phyloP scores from a whole-genome alignment of 108 stramenopile species.

The Chaetoceros tenuissimus region DNA sequence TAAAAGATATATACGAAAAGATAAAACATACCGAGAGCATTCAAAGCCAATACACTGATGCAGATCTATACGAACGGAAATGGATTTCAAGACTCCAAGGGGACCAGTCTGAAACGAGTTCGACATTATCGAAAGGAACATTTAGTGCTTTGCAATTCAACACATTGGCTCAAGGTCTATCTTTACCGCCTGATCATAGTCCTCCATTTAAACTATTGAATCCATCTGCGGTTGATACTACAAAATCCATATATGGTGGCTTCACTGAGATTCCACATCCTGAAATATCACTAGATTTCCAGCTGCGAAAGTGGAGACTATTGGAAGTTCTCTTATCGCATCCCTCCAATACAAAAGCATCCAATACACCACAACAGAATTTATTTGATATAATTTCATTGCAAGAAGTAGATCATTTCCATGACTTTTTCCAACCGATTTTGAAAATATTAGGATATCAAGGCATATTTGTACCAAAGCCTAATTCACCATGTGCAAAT shows the following conservation, averaged over 20 bases:
- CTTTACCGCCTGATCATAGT: conserved; percentile 22
- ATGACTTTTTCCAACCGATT: conserved; percentile 33
- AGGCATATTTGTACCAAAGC: conserved; percentile 36
- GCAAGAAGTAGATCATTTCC: conserved; percentile 42
- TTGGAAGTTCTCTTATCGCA: conserved; percentile 27
- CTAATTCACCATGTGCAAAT: conserved; percentile 23
- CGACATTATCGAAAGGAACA: background rate
- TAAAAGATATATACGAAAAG: background rate
- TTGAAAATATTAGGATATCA: conserved; percentile 24
- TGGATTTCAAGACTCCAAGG: background rate
- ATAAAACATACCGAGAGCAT: background rate
- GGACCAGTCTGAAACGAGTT: background rate
- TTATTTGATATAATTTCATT: conserved; percentile 40
- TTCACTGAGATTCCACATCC: conserved; percentile 24
- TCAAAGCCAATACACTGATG: background rate
- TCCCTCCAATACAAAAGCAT: background rate
- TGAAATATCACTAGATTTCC: conserved; percentile 28
- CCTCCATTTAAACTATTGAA: conserved; percentile 15
- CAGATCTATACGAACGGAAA: background rate
- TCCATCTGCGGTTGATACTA: background rate
- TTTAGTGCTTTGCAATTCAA: conserved; percentile 44
- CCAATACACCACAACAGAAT: background rate
- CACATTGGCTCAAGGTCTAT: conserved; percentile 34
- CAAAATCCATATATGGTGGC: conserved; percentile 25
- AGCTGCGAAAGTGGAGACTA: conserved; percentile 37